Base-by-base conservation (phyloP, 352 stramenopile species). In the Phytophthora palmivora region DNA sequence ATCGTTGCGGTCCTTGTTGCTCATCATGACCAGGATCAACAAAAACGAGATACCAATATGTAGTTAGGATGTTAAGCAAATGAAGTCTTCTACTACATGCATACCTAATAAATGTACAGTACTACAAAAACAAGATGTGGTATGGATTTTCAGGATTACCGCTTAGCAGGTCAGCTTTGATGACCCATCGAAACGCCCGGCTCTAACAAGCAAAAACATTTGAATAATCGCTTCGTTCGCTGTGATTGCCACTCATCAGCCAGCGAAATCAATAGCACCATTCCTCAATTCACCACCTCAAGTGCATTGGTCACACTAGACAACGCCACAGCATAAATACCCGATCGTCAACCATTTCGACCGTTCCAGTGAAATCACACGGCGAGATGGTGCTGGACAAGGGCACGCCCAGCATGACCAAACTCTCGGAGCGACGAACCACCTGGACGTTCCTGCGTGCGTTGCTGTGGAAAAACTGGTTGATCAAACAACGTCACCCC, bases 381-480 rank as follows among this genome's bases (percentile, higher is more conserved):
- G 5, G 30, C 38, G 37, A 45, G 9, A 71, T 71, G 62, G 33
- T 47, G 55, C 36, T 46, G 22, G 41, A 39, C 38, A 66, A 66
- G 26, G 42, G 24, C 48, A 67, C 53, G 33, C 18, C 7, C 36
- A 26, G n/a, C 19, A 44, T 38, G 32, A 18, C 38, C 28, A 59
- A 51, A 28, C 63, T 72, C 6, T 54, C 63, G 24, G 34, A 67
- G 34, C 50, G 57, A 5, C 60, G 66, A 44, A 63, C 60, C 6
- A 32, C 66, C 11, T 70, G 68, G 57, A 68, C 46, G 15, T 78
- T 71, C 59, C 37, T 79, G 45, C 59, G 63, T n/a, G 73, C 78
- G 34, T 48, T 91, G 54, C 61, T 90, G 28, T 84, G 77, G 67
- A 92, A 92, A 60, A 90, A 89, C 68, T 80, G 63, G 68, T 39